Evolutionary conservation across 805 yeast genomes (phyloP), one percentile per base, ranked within the genome.

Genomic region (Lipomyces yamanashiensis): DNA sequence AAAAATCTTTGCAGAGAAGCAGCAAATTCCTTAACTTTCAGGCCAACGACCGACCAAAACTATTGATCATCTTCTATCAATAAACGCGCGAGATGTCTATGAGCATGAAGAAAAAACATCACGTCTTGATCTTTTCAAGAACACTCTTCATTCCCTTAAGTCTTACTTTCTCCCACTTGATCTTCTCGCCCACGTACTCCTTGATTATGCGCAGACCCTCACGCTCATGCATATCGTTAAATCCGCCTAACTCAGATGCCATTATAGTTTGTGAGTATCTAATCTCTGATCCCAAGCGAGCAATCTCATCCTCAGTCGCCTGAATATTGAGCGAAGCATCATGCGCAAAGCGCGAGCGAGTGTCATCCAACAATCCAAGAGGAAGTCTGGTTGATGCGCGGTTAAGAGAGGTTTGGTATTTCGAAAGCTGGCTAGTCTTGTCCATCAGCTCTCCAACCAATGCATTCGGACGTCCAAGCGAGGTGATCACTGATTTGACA

Each of bases 221-320:
- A 3, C 65, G 64, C 36, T 75, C 80, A 45, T 77, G 79, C 36
- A 68, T 62, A 23, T 65, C 64, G 60, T 75, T 74, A 64, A 77
- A 78, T 13, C 74, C 74, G 9, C 78, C 78, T 10, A 78, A 72
- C 64, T 78, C 81, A 8, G 72, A 67, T 0, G 81, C 81, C 7
- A 78, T 65, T 1, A 73, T 59, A 23, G 71, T 71, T 57, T 79
- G 81, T 1, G 76, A 68, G n/a, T 70, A 70, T 47, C 72, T 62
- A 23, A 79, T 70, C 48, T 73, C 74, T 21, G 66, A 62, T 43
- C 76, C 74, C 15, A 77, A 61, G 15, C 72, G 58, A 13, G 65
- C 59, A 45, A 77, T 72, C 39, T 70, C 72, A n/a, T 64, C 65
- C 48, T 74, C 71, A 2, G 74, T 62, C 7, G 63, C 58, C 19